Percentiles rank a stretch among this genome's conserved stretches.
Conservation (phyloP, 192 early-diverging fungal genomes). For the Chytriomyces confervae region DNA sequence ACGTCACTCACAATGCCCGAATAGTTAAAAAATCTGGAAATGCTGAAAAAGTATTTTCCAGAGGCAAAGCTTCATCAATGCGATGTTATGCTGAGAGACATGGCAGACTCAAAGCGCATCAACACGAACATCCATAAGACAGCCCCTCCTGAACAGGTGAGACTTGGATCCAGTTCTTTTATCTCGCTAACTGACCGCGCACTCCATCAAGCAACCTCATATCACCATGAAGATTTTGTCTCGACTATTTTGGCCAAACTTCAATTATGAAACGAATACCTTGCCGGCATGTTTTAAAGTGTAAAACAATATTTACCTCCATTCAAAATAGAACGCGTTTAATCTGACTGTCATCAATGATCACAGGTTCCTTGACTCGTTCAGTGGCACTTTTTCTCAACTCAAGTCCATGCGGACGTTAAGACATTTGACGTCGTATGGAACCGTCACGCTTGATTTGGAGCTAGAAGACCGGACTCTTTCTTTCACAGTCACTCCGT, state of each 20-base stretch:
- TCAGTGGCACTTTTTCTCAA: constrained; percentile 50
- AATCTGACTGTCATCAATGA: background rate
- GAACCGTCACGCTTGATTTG: constrained; percentile 60
- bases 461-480: constrained; percentile 60
- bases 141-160: constrained; percentile 29
- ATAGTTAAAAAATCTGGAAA: constrained; percentile 68
- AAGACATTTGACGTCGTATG: constrained; percentile 57
- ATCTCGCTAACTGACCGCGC: background rate
- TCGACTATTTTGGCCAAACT: constrained; percentile 68
- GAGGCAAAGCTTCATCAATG: constrained; percentile 65
- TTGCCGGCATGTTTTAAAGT: constrained; percentile 51
- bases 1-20: background rate
- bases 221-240: constrained; percentile 58
- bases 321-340: background rate
- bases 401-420: constrained; percentile 68
- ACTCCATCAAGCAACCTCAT: constrained; percentile 28
- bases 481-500: constrained; percentile 54
- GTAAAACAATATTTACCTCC: background rate
- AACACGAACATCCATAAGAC: constrained; percentile 57
- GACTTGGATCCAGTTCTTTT: constrained; percentile 9
- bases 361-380: constrained; percentile 46
- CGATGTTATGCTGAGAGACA: constrained; percentile 84
- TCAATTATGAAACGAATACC: constrained; percentile 42
- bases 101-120: constrained; percentile 74
- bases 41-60: constrained; percentile 77